Base-by-base conservation (phyloP, 208 protist species). In the Naegleria lovaniensis region DNA sequence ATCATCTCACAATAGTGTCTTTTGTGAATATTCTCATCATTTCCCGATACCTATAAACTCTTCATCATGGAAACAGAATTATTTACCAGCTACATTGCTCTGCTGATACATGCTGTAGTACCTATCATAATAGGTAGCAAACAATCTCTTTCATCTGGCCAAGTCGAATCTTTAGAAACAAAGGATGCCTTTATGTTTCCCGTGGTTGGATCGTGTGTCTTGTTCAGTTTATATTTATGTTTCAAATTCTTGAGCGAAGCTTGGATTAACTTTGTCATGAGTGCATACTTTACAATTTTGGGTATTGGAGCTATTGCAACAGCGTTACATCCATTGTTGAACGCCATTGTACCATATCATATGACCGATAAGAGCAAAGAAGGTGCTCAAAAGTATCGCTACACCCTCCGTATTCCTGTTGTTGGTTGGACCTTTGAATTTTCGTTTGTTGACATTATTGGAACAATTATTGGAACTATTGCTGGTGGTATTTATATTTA, bases 401-500 rank as follows among this genome's bases (percentile, higher is more conserved):
- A 59, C 33, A 83, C 9, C 7, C 29, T 88, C 29, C 3, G 15
- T 22, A 40, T 76, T 67, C 84, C 83, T 25, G 55, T 91, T 22
- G 11, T 39, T 2, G 22, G 22, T 19, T 22, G 33, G 33, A 36
- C 55, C 29, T 16, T 91, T 33, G 38, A 91, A 43, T n/a, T 91
- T n/a, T 22, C 19, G 39, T 22, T 51, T 67, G 43, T 88, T 38
- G 89, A 91, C 83, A 48, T 91, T 22, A 41, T 88, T 43, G 79
- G 52, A 67, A 29, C 25, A 22, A n/a, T 83, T 39, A 43, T 88
- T 41, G 43, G 79, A 1, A 2, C 25, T 75, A 41, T 40, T 48
- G 41, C 92, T 39, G 85, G 58, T 22, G 0, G 48, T 9, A 92
- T 67, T 76, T 96, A 94, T 55, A 76, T 91, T 0, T 38, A 85